Evolutionary conservation across 352 stramenopile genomes (phyloP).

Genomic region (Phytopythium litorale): DNA sequence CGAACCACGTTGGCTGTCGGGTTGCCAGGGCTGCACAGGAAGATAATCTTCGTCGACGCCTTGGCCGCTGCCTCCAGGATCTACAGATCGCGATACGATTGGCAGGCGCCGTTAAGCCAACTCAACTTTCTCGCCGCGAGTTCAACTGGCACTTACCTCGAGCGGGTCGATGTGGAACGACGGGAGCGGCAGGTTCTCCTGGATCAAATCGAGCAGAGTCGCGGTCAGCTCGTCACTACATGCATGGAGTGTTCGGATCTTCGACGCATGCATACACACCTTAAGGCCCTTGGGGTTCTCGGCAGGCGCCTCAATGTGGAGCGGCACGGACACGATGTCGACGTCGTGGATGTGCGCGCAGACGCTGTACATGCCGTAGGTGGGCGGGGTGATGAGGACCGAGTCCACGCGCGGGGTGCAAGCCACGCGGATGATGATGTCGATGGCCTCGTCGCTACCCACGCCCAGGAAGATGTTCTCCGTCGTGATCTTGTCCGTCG

Average conservation of each 20-base stretch:
- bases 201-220: not conserved
- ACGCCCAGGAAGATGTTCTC: slow-evolving; percentile 98
- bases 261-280: slow-evolving; percentile 10
- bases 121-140: not conserved
- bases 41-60: slow-evolving; percentile 94
- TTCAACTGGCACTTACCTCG: slow-evolving; percentile 26
- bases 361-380: slow-evolving; percentile 99
- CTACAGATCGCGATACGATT: slow-evolving; percentile 19
- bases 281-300: slow-evolving; percentile 70
- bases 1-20: slow-evolving; percentile 95
- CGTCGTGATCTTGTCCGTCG: slow-evolving; percentile 55
- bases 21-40: slow-evolving; percentile 97
- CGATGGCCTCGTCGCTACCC: slow-evolving; percentile 97
- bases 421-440: slow-evolving; percentile 97
- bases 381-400: slow-evolving; percentile 96
- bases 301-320: slow-evolving; percentile 65
- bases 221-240: not conserved
- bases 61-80: slow-evolving; percentile 87
- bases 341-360: slow-evolving; percentile 99
- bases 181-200: slow-evolving; percentile 44
- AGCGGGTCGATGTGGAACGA: slow-evolving; percentile 81
- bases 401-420: slow-evolving; percentile 91
- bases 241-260: not conserved
- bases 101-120: not conserved
- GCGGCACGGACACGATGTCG: slow-evolving; percentile 89